Evolutionary conservation across 1,284 basidiomycete species (phyloP).

Genomic region (Agroathelia rolfsii): DNA sequence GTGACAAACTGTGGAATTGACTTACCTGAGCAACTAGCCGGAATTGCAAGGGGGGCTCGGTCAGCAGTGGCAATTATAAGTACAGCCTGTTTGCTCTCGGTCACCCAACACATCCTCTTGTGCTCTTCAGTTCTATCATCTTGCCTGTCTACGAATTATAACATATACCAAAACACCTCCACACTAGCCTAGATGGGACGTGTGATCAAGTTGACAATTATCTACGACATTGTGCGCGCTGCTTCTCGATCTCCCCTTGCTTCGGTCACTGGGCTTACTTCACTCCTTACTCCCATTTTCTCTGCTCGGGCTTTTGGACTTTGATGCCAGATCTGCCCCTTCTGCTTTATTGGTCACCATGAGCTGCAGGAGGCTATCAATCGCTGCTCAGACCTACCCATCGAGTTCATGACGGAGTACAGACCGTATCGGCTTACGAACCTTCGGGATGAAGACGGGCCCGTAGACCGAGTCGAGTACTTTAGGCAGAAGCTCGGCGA

Average conservation of each 20-base stretch:
- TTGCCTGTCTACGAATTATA: too few relatives aligned
- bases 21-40: too few relatives aligned
- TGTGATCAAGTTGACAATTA: conserved; percentile 52
- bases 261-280: conserved; percentile 9
- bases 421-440: conserved; percentile 63
- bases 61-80: too few relatives aligned
- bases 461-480: conserved; percentile 38
- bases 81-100: too few relatives aligned
- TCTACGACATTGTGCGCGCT: conserved; percentile 57
- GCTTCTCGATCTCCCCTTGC: conserved; percentile 11
- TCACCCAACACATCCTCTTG: too few relatives aligned
- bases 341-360: conserved; percentile 67
- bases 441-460: conserved; percentile 33
- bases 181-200: too few relatives aligned
- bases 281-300: conserved; percentile 7
- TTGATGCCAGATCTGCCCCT: conserved; percentile 47
- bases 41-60: too few relatives aligned
- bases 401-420: conserved; percentile 66
- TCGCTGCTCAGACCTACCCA: conserved; percentile 48
- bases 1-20: too few relatives aligned
- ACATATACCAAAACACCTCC: too few relatives aligned
- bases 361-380: conserved; percentile 61
- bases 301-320: conserved; percentile 3
- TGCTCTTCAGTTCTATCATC: too few relatives aligned
- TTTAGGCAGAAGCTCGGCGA: conserved; percentile 47